Base-by-base conservation (phyloP, 257 asterid species). In the Gentiana macrophylla region DNA sequence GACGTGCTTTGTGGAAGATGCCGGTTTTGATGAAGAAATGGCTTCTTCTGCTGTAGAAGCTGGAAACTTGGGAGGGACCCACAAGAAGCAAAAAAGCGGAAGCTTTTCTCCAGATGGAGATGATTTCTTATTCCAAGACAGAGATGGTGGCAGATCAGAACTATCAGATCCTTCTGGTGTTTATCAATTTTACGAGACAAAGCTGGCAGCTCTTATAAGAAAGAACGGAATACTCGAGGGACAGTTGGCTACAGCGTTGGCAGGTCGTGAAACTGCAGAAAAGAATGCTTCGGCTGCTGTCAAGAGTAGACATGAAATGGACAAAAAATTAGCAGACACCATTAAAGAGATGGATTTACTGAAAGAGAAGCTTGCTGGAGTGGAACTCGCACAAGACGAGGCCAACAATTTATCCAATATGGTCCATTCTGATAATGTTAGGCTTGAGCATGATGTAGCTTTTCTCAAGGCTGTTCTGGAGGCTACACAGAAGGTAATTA, bases 371-470 rank as follows among this genome's bases (percentile, higher is more conserved):
- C 74, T 92, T 57, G 67, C 84, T 35, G 79, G 85, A 57, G 67
- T 88, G 38, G 97, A 92, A 67, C 51, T 82, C 69, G 94, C 94
- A 12, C 94, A 90, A 62, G 97, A 90, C 41, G 97, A 90, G 75
- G 86, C 96, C 13, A 84, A 84, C 71, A 90, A 80, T 74, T 76
- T 75, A 8, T 78, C 98, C 34, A 92, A 88, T 62, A 88, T 88
- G 12, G 97, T 92, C 62, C 98, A 92, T 73, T 84, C 97, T 38
- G 98, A 92, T 71, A 92, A 88, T 45, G 95, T 88, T 15, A 75
- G 97, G 73, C 97, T 92, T 41, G 98, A 92, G 76, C 98, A 88
- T 57, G 97, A 92, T 6, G 89, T 88, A 68, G 97, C 98, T 70
- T 92, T 85, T 71, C 93, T 85, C 0, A 87, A 88, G 77, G 98